Conservation (phyloP, 768 basidiomycete species). For the Baorangia bicolor region DNA sequence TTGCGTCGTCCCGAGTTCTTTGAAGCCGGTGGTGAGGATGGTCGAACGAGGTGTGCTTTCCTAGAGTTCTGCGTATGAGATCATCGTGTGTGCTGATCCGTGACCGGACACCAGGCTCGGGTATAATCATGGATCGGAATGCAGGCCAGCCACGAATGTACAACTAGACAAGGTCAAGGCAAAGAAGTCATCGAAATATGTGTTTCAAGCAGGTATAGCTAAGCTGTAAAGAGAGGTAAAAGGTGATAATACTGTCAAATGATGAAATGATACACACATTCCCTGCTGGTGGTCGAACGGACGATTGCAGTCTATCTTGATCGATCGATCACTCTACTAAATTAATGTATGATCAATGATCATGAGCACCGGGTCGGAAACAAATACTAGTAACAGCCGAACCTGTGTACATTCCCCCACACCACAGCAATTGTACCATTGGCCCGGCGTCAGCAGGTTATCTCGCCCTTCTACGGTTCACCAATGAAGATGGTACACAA, state of each 20-base stretch:
- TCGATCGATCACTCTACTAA: too few species aligned
- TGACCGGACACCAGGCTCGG: slow-evolving; percentile 50
- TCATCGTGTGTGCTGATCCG: not conserved
- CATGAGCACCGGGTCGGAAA: not conserved
- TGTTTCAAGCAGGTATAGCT: slow-evolving; percentile 31
- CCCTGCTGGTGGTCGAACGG: not conserved
- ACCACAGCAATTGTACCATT: too few species aligned
- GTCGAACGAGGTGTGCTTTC: slow-evolving; percentile 50
- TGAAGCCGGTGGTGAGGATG: slow-evolving; percentile 58
- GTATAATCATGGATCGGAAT: slow-evolving; percentile 75
- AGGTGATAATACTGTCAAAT: not conserved
- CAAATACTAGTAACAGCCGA: not conserved
- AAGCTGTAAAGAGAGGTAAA: slow-evolving; percentile 32
- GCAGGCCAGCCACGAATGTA: slow-evolving; percentile 51
- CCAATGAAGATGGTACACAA: slow-evolving; percentile 1
- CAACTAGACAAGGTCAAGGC: slow-evolving; percentile 78
- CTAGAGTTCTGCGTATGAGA: too few species aligned
- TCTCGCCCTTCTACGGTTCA: not conserved
- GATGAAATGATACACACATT: not conserved
- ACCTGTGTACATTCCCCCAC: not conserved
- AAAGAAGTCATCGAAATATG: slow-evolving; percentile 48
- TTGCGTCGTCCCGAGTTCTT: slow-evolving; percentile 77
- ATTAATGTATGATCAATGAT: too few species aligned
- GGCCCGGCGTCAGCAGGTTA: too few species aligned
- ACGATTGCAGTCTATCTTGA: too few species aligned